These are phyloP conservation scores for Podila horticola DNA, from an alignment of 192 early-diverging fungal species.

Conservation along the genomic window DNA sequence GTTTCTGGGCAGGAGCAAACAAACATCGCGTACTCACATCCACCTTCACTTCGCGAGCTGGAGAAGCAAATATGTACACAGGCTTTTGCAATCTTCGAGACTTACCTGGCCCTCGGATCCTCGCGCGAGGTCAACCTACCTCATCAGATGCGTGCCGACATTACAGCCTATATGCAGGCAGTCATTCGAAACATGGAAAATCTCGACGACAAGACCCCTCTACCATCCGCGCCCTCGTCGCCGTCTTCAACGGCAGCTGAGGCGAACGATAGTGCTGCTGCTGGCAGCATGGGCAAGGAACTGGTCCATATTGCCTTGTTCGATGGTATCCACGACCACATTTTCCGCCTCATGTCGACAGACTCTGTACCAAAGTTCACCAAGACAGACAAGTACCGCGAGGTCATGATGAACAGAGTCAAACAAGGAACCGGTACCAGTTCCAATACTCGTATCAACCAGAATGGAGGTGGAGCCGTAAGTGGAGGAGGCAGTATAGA, in stretches of 20 bases:
- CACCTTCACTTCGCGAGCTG: conserved; percentile 32
- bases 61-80: conserved; percentile 60
- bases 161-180: conserved; percentile 58
- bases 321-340: conserved; percentile 71
- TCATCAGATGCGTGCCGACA: conserved; percentile 57
- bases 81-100: conserved; percentile 62
- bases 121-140: conserved; percentile 64
- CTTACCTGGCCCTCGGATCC: conserved; percentile 56
- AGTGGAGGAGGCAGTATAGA: background rate
- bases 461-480: background rate
- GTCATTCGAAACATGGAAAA: conserved; percentile 51
- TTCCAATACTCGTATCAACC: background rate
- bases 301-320: conserved; percentile 58
- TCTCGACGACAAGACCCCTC: conserved; percentile 28
- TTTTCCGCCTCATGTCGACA: conserved; percentile 76
- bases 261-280: background rate
- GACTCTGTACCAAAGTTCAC: conserved; percentile 83
- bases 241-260: conserved; percentile 2
- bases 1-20: conserved; percentile 13
- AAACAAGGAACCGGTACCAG: conserved; percentile 10
- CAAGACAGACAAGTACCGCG: conserved; percentile 63
- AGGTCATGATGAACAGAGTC: conserved; percentile 49
- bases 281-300: background rate
- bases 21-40: background rate
- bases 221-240: conserved; percentile 25